phyloP scores from a whole-genome alignment of 352 stramenopile genomes.

The Pythium graminicola region DNA sequence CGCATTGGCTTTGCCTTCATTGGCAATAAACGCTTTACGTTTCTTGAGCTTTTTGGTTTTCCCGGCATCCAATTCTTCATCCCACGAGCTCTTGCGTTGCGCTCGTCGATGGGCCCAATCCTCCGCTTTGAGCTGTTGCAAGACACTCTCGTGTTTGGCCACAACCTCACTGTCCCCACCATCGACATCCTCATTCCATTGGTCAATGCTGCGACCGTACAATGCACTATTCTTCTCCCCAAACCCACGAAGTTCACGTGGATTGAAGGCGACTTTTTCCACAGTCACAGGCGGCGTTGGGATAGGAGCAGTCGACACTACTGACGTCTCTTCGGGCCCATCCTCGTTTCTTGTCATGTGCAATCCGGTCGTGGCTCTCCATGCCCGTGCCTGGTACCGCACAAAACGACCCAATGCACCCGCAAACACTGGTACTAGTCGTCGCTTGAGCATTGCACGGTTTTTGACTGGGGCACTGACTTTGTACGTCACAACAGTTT shows the following conservation, averaged over 20 bases:
- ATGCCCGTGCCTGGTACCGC: constrained; percentile 32
- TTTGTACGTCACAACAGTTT: constrained; percentile 16
- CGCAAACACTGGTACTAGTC: constrained; percentile 17
- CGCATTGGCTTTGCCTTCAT: constrained; percentile 63
- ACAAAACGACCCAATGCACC: constrained; percentile 15
- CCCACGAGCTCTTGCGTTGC: constrained; percentile 65
- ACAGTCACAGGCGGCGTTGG: not conserved
- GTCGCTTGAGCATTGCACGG: constrained; percentile 22
- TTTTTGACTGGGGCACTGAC: constrained; percentile 18
- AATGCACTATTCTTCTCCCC: constrained; percentile 56
- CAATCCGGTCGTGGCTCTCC: constrained; percentile 3
- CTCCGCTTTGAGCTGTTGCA: constrained; percentile 68
- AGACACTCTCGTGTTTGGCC: constrained; percentile 58
- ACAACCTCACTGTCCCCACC: constrained; percentile 33
- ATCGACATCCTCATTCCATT: constrained; percentile 42
- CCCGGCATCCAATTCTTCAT: constrained; percentile 63
- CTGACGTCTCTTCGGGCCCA: not conserved
- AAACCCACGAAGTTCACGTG: constrained; percentile 43
- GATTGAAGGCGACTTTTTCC: constrained; percentile 47
- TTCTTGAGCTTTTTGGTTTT: constrained; percentile 84
- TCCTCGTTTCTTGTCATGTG: constrained; percentile 7
- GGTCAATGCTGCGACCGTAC: constrained; percentile 58
- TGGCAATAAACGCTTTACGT: constrained; percentile 72
- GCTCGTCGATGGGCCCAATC: constrained; percentile 66
- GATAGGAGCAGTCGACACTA: too few relatives aligned